These are phyloP conservation scores for Aspergillus avenaceus DNA, from an alignment of 495 filamentous ascomycete genomes.

Conservation along the genomic window DNA sequence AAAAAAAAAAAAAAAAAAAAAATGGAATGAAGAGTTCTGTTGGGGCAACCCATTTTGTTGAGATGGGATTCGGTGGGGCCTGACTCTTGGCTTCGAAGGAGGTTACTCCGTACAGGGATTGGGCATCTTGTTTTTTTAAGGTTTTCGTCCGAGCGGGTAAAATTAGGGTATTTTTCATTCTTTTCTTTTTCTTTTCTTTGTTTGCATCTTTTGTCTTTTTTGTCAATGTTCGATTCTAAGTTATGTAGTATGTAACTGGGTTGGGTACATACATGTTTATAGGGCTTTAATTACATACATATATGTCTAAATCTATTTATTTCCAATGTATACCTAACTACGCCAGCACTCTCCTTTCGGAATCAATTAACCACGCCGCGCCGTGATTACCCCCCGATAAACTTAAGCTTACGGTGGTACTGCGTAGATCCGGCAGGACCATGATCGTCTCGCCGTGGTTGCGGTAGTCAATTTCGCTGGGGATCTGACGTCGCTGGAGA, in stretches of 20 bases:
- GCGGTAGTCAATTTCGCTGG: slow-evolving; percentile 74
- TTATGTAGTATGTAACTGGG: too few relatives aligned
- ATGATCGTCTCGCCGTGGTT: slow-evolving; percentile 72
- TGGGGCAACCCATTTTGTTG: slow-evolving; percentile 8
- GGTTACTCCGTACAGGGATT: too few relatives aligned
- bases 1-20: background rate
- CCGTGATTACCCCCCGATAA: slow-evolving; percentile 51
- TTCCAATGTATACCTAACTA: too few relatives aligned
- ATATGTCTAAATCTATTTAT: too few relatives aligned
- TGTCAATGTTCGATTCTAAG: background rate
- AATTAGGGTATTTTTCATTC: background rate
- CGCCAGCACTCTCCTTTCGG: slow-evolving; percentile 30
- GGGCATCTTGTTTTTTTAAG: background rate
- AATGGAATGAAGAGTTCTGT: slow-evolving; percentile 1
- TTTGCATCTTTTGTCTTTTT: background rate
- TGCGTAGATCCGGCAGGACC: slow-evolving; percentile 69
- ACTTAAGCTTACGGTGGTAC: slow-evolving; percentile 73
- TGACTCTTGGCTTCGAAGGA: too few relatives aligned
- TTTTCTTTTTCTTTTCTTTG: background rate
- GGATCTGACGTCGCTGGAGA: slow-evolving; percentile 36
- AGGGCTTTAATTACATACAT: too few relatives aligned
- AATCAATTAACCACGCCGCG: slow-evolving; percentile 61
- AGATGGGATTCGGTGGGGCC: background rate
- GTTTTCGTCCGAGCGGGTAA: too few relatives aligned
- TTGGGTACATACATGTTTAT: too few relatives aligned